Evolutionary conservation across 2,329 filamentous ascomycete species (phyloP).

Genomic region (Colletotrichum plurivorum): DNA sequence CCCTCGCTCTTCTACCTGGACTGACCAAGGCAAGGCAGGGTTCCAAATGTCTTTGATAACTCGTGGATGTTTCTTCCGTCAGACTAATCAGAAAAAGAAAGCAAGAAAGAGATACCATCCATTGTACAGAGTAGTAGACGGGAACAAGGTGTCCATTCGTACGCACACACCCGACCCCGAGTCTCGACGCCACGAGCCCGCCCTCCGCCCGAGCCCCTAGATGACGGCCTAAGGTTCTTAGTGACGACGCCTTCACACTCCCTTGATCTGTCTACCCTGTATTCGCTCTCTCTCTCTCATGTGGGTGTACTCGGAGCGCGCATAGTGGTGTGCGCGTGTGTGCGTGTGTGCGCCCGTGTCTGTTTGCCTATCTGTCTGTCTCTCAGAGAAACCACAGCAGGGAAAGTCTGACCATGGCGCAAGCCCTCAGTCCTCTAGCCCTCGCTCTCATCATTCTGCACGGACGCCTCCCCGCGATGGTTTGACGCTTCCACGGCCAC

Average conservation of each 20-base stretch:
- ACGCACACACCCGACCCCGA: conserved; percentile 15
- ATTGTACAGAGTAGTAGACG: too few species aligned
- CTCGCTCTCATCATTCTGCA: conserved; percentile 37
- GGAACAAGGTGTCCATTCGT: background rate
- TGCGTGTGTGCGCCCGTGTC: background rate
- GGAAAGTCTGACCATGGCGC: conserved; percentile 31
- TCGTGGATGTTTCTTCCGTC: conserved; percentile 33
- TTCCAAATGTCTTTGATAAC: conserved; percentile 29
- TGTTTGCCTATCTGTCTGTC: conserved; percentile 4
- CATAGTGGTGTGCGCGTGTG: too few species aligned
- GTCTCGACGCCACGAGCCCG: conserved; percentile 36
- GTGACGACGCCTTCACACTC: conserved; percentile 36
- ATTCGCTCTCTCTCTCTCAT: conserved; percentile 14
- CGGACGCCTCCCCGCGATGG: conserved; percentile 39
- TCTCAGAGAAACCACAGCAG: background rate
- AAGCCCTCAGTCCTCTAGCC: conserved; percentile 20
- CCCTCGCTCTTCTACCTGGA: conserved; percentile 5
- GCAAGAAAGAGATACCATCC: conserved; percentile 13
- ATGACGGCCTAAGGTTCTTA: conserved; percentile 28
- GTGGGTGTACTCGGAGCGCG: too few species aligned
- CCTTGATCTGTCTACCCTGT: conserved; percentile 27
- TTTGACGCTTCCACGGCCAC: conserved; percentile 35
- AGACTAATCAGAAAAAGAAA: conserved; percentile 4
- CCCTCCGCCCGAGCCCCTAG: conserved; percentile 30
- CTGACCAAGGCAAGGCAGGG: conserved; percentile 1